Conservation (phyloP, 2,329 filamentous ascomycete species). For the Epichloe brachyelytri region DNA sequence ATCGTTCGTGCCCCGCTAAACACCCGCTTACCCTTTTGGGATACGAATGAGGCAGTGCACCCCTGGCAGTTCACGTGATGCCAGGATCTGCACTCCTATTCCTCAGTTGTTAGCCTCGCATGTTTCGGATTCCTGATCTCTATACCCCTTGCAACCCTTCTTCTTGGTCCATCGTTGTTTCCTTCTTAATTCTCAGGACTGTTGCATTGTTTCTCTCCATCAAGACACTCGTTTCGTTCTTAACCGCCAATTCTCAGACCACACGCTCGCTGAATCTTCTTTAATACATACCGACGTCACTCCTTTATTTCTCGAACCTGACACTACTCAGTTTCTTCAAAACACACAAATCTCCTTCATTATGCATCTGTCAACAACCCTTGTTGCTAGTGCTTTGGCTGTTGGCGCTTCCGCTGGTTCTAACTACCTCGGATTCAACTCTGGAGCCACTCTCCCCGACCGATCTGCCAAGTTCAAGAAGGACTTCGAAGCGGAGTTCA, state of each 20-base stretch:
- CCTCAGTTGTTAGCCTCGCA: neutral
- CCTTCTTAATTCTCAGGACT: neutral
- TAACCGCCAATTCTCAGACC: neutral
- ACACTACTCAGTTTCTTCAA: too few relatives aligned
- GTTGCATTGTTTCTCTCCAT: neutral
- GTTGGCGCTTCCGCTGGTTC: slow-evolving; percentile 25
- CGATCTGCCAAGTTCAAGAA: slow-evolving; percentile 38
- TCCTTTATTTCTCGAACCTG: too few relatives aligned
- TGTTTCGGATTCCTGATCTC: neutral
- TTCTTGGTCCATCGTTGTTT: neutral
- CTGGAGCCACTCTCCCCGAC: slow-evolving; percentile 32
- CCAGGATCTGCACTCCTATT: neutral
- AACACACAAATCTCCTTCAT: neutral
- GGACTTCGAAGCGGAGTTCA: slow-evolving; percentile 35
- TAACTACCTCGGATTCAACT: slow-evolving; percentile 44
- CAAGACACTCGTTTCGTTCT: neutral
- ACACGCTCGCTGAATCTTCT: neutral
- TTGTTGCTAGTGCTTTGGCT: slow-evolving; percentile 27
- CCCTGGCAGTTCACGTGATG: neutral
- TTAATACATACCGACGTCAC: too few relatives aligned
- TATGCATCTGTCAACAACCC: slow-evolving; percentile 28
- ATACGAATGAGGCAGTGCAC: neutral
- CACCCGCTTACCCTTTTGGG: neutral
- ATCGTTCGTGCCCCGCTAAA: neutral
- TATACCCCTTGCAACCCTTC: neutral